Percentiles rank a stretch among this genome's conserved stretches.
Conservation (phyloP, 1,284 basidiomycete genomes). For the Heterobasidion parviporum region DNA sequence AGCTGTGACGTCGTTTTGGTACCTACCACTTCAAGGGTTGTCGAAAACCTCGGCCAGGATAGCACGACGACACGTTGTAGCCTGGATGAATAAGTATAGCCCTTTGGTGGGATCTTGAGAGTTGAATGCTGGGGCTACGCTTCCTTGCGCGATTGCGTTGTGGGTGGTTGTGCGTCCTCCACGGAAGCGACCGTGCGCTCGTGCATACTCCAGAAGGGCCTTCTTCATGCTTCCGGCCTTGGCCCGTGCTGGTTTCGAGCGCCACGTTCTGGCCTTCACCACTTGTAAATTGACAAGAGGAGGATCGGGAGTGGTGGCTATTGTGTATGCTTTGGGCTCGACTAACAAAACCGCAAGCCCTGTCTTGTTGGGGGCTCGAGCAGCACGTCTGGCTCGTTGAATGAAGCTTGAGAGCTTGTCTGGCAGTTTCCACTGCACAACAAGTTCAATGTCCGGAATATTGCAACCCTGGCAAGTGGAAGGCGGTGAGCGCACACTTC, state of each 20-base stretch:
- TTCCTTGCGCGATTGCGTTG: neutral
- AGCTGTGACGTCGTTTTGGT: neutral
- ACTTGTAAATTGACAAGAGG: too few species aligned
- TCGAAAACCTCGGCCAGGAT: constrained; percentile 10
- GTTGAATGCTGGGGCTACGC: neutral
- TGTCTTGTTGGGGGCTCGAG: constrained; percentile 6
- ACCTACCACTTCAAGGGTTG: constrained; percentile 4
- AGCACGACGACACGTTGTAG: constrained; percentile 8
- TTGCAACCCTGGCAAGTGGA: constrained; percentile 14
- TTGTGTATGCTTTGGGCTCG: constrained; percentile 11
- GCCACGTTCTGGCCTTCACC: too few species aligned
- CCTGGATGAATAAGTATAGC: constrained; percentile 11
- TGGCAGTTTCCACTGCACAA: constrained; percentile 19
- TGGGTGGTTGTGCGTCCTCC: neutral
- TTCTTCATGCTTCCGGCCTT: neutral
- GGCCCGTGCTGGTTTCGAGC: too few species aligned
- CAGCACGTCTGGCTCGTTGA: constrained; percentile 17
- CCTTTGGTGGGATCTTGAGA: constrained; percentile 8
- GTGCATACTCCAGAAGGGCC: neutral
- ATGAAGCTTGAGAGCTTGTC: constrained; percentile 15
- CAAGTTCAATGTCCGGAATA: constrained; percentile 15
- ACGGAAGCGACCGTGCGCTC: neutral
- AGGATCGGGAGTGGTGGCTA: neutral
- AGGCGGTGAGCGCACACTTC: neutral
- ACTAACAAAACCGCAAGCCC: constrained; percentile 17